Evolutionary conservation across 495 filamentous ascomycete species (phyloP), one percentile per base, ranked within the genome.

Genomic region (Wilcoxina mikolae): DNA sequence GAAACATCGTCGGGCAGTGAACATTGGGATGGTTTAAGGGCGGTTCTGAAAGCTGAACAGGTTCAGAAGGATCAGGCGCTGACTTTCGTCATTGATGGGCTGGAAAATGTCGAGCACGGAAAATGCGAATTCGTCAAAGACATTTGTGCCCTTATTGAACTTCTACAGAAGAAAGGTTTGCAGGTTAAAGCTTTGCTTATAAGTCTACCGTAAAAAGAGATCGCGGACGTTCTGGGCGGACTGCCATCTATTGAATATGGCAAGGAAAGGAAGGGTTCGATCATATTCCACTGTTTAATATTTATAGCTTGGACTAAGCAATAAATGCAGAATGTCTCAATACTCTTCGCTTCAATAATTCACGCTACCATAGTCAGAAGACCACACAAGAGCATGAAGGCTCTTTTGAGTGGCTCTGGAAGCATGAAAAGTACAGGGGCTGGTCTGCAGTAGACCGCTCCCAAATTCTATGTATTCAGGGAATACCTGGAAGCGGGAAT

Each of bases 401-500:
- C 43, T 43, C 53, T 0, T 48, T 56, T 20, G 41, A 33, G 18
- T 50, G 53, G 53, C 2, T 50, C 17, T 56, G 53, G 43, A 1
- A 28, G 20, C 24, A 33, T 43, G 18, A 23, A 9, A 23, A 50
- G 10, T 55, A 55, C 23, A 26, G 25, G 4, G 22, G n/a, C 26
- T 55, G 42, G 53, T 39, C 15, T 0, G 18, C 44, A 3, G 18
- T 27, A 15, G 25, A 42, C 4, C 7, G 7, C 18, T 54, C 52
- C 1, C 10, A n/a, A n/a, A 11, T 56, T 4, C 29, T 56, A 12
- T 46, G 31, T 38, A n/a, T 56, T 28, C 43, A 46, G 29, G 53
- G 53, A 20, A 56, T 50, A 1, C 53, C 53, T 2, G 53, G 53
- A 9, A 50, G 53, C 26, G 44, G 53, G 4, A 43, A 43, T 12